Base-by-base conservation (phyloP, 352 stramenopile genomes). In the Phytophthora hibernalis region DNA sequence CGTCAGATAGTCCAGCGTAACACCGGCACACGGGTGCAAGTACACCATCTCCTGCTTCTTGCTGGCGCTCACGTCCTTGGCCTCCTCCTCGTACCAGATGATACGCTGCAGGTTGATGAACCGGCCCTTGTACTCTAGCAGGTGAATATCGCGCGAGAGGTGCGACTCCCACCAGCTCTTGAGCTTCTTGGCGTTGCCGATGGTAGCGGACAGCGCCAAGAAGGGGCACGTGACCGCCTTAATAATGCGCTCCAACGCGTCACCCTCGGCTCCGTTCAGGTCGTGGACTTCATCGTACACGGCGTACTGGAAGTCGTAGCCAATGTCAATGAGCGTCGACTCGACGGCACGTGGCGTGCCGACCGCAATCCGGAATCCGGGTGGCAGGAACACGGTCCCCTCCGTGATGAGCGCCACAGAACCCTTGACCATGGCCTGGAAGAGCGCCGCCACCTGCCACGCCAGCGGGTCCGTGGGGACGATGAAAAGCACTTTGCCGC, bases 221-320 rank as follows among this genome's bases (percentile, higher is more conserved):
- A 99, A 98, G 15, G 97, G 97, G 63, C 97, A 99, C 60, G 92
- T 97, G 45, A 97, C 94, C 11, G 86, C 83, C 74, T 97, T 98
- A 53, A 98, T 90, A 58, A 99, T 97, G 48, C 96, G 89, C 77
- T 99, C 96, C n/a, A 99, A 79, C 4, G 96, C 94, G 74, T 98
- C 96, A 58, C 97, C 97, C 71, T 99, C 97, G 0, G 96, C 85
- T 48, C 97, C 97, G 79, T 99, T 98, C 43, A 99, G 74, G 54
- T 97, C 98, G 77, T 99, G 97, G 6, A 99, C 97, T 79, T 99
- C 97, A 80, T 99, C 97, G 65, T 98, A 98, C 26, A 99, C 96
- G 2, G 98, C 92, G 77, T 99, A 99, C 65, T 99, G 93, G 79
- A 99, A 99, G 65, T 97, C 91, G 52, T 94, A 95, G 47, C 87